Percentiles rank a stretch among this genome's conserved stretches.
Evolutionary conservation across 1,284 basidiomycete genomes (phyloP).

Genomic region (Fomitopsis palustris): DNA sequence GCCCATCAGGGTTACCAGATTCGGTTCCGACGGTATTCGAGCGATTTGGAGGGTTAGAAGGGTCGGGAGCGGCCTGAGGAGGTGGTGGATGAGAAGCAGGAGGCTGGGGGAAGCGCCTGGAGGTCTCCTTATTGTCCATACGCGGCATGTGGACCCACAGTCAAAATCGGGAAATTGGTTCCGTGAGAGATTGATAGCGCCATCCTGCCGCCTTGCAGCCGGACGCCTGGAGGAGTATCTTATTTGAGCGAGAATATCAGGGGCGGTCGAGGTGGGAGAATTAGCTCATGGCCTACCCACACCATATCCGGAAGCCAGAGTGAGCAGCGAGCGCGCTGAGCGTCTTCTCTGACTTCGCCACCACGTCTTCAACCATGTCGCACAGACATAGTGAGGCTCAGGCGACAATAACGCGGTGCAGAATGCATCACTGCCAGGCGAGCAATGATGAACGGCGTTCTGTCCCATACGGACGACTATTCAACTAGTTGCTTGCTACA

Average conservation of each 20-base stretch:
- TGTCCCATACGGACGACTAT: too few relatives aligned
- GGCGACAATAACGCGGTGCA: neutral
- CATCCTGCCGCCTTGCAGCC: neutral
- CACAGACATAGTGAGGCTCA: too few relatives aligned
- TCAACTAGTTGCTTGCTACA: too few relatives aligned
- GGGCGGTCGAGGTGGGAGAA: neutral
- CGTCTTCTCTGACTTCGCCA: neutral
- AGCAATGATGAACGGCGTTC: too few relatives aligned
- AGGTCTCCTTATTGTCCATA: constrained; percentile 20
- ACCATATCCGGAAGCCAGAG: neutral
- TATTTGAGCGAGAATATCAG: neutral
- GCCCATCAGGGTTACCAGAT: constrained; percentile 15
- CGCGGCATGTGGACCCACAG: constrained; percentile 23
- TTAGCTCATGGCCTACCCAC: neutral
- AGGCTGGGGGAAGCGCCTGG: constrained; percentile 21
- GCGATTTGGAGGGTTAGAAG: constrained; percentile 12
- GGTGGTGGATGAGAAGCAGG: constrained; percentile 13
- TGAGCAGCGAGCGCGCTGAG: neutral
- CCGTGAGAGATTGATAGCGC: neutral
- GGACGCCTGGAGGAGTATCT: neutral
- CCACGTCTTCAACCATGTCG: neutral
- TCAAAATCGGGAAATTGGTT: constrained; percentile 11
- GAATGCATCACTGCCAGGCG: too few relatives aligned
- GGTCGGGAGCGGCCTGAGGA: constrained; percentile 14
- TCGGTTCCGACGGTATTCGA: constrained; percentile 16